Conservation (phyloP, 2,329 filamentous ascomycete genomes). For the Ascochyta pisi region DNA sequence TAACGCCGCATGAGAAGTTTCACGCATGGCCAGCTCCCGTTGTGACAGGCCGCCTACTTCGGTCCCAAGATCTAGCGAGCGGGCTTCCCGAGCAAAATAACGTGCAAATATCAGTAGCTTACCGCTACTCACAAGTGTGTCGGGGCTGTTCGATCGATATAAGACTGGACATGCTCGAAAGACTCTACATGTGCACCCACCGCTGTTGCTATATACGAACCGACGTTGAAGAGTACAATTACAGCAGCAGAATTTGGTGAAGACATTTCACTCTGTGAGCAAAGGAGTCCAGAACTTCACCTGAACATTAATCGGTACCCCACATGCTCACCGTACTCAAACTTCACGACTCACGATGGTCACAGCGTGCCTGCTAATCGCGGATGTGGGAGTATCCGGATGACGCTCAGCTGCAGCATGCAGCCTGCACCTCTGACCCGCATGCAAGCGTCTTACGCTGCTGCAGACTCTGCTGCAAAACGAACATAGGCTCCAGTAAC, state of each 20-base stretch:
- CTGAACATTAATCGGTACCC: background rate
- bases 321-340: slow-evolving; percentile 5
- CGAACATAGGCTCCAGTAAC: background rate
- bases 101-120: background rate
- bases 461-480: background rate
- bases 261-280: background rate
- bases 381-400: slow-evolving; percentile 10
- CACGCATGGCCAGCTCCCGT: slow-evolving; percentile 2
- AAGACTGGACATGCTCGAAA: too few relatives aligned
- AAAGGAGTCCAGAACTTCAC: background rate
- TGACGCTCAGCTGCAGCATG: slow-evolving; percentile 2
- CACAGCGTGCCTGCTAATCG: background rate
- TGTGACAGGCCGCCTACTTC: slow-evolving; percentile 12
- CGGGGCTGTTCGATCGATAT: background rate
- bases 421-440: background rate
- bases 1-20: background rate
- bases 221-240: too few relatives aligned
- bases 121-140: background rate
- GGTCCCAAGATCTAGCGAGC: slow-evolving; percentile 3
- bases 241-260: too few relatives aligned
- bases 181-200: too few relatives aligned
- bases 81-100: background rate
- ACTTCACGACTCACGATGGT: background rate
- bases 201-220: too few relatives aligned
- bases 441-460: background rate